Percentiles rank a stretch among this genome's conserved stretches.
These are phyloP conservation scores for Neurospora tetrasperma DNA, from an alignment of 495 filamentous ascomycete genomes.

Conservation along the genomic window DNA sequence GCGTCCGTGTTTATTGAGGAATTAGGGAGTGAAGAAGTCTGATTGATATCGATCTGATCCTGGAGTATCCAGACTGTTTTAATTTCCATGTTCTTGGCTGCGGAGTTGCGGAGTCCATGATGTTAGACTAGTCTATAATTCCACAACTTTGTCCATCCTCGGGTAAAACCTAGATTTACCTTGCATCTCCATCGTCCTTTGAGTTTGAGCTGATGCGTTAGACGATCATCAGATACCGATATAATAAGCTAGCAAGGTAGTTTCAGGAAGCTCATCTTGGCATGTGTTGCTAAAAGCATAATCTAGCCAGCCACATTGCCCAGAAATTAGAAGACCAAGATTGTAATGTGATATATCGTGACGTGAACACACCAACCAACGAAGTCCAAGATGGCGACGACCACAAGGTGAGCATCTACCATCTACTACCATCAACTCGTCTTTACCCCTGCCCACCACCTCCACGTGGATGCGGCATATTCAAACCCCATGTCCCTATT, in stretches of 20 bases:
- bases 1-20: background rate
- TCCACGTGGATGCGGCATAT: too few species aligned
- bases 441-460: too few species aligned
- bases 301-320: background rate
- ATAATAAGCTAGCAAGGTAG: too few species aligned
- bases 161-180: too few species aligned
- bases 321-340: background rate
- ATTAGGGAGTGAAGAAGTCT: background rate
- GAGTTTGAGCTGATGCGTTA: too few species aligned
- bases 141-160: too few species aligned
- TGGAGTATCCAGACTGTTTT: background rate
- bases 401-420: background rate
- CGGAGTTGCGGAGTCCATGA: background rate
- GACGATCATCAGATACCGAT: too few species aligned
- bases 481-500: background rate
- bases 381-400: background rate
- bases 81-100: background rate
- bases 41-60: too few species aligned
- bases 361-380: too few species aligned
- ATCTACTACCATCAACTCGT: background rate
- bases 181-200: too few species aligned
- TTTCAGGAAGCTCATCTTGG: too few species aligned
- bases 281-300: background rate
- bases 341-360: background rate
- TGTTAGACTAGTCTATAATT: too few species aligned